Evolutionary conservation across 140 eudicot genomes (phyloP).

Genomic region (Stevia rebaudiana): DNA sequence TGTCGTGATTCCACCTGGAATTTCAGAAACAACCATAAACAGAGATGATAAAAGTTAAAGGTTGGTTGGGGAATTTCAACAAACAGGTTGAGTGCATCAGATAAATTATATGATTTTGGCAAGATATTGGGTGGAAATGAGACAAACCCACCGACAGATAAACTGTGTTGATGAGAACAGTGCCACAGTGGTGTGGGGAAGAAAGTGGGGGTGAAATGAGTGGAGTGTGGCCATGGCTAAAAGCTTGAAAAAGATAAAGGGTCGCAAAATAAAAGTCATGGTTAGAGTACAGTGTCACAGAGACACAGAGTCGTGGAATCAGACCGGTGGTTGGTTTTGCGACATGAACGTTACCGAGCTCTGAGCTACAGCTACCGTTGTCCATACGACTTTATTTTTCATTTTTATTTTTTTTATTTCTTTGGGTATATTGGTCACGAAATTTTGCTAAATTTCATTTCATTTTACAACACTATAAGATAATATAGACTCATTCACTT

Average conservation of each 20-base stretch:
- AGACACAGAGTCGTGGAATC: not conserved
- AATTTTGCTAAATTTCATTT: too few relatives aligned
- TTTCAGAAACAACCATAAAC: not conserved
- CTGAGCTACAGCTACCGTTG: not conserved
- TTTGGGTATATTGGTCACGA: too few relatives aligned
- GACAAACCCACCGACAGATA: slow-evolving; percentile 26
- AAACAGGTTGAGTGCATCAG: slow-evolving; percentile 24
- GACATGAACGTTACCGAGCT: slow-evolving; percentile 7
- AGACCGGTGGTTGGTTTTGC: slow-evolving; percentile 4
- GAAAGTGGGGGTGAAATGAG: slow-evolving; percentile 14
- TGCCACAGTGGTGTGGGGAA: slow-evolving; percentile 21
- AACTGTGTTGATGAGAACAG: slow-evolving; percentile 15
- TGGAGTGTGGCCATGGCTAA: slow-evolving; percentile 20
- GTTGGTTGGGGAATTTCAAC: slow-evolving; percentile 15
- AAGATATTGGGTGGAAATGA: not conserved
- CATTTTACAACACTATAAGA: too few relatives aligned
- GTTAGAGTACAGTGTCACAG: slow-evolving; percentile 11
- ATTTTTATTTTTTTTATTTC: too few relatives aligned
- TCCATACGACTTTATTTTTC: too few relatives aligned
- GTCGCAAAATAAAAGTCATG: slow-evolving; percentile 22
- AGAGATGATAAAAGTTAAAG: not conserved
- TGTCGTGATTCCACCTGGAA: not conserved
- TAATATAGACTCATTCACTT: too few relatives aligned
- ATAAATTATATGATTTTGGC: not conserved
- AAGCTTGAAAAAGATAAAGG: slow-evolving; percentile 14